Evolutionary conservation across 1,284 basidiomycete genomes (phyloP), one percentile per base, ranked within the genome.

Genomic region (Phylloporus sp.): DNA sequence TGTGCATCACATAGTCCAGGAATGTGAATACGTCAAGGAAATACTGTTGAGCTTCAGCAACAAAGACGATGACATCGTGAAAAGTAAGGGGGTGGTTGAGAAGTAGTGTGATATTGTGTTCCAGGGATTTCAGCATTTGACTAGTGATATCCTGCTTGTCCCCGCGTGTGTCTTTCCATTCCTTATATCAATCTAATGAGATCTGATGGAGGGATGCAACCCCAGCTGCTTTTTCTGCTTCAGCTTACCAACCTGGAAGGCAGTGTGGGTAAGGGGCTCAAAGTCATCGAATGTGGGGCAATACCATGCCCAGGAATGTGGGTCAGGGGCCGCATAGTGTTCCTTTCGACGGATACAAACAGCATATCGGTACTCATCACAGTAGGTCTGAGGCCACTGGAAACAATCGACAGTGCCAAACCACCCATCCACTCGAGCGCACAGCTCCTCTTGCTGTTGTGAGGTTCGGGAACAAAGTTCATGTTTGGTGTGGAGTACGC

Each of bases 11-110:
- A 14, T 8, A 68, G 43, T 68, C 52, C 0, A 68, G 52, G 35
- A 68, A 68, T 0, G 53, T 61, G 8, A 61, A 3, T 3, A 64
- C 27, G 23, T 68, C 37, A 1, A 68, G 27, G 60, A 68, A 20
- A 53, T 23, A 58, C 0, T 29, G 23, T 35, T 66, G 62, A 1
- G 62, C 67, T 23, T 67, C 52, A 53, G 49, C 37, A 0, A 68
- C 45, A 4, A 47, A 47, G 15, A 23, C 19, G 20, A 47, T 23
- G 8, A 47, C 20, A 20, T 47, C 45, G 20, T 19, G 5, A 17
- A 47, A 47, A 19, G 20, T 23, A 20, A 47, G 45, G 20, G 45
- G 45, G 7, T 47, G 45, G 45, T 45, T 19, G 12, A 47, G 20
- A 7, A 47, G 45, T 14, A 47, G 15, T 7, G 19, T 20, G 20